Percentiles rank a stretch among this genome's conserved stretches.
These are phyloP conservation scores for Teratosphaeria zuluensis DNA, from an alignment of 2,329 filamentous ascomycete genomes.

Conservation along the genomic window DNA sequence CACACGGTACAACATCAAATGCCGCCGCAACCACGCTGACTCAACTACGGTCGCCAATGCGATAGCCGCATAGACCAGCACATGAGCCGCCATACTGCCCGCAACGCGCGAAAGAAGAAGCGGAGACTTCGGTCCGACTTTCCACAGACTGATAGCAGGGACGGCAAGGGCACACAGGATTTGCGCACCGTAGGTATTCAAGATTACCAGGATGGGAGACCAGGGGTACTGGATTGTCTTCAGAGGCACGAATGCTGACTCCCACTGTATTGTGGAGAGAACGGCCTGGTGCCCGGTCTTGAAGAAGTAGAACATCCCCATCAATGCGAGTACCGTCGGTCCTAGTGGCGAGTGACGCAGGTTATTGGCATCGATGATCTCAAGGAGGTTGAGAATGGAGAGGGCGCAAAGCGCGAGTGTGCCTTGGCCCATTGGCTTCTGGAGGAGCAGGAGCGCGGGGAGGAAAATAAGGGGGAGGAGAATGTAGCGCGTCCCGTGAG, in stretches of 20 bases:
- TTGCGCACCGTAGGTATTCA: constrained; percentile 86
- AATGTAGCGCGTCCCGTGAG: constrained; percentile 84
- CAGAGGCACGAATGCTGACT: constrained; percentile 83
- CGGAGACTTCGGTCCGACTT: constrained; percentile 62
- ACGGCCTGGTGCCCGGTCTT: constrained; percentile 94
- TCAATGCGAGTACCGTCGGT: constrained; percentile 72
- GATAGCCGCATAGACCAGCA: constrained; percentile 74
- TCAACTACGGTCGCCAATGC: constrained; percentile 80
- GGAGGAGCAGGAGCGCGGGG: constrained; percentile 65
- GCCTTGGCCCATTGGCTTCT: constrained; percentile 90
- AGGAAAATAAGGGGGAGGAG: constrained; percentile 72
- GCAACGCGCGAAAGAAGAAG: constrained; percentile 58
- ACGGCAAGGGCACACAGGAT: constrained; percentile 72
- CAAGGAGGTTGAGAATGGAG: constrained; percentile 72
- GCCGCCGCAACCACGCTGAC: constrained; percentile 76
- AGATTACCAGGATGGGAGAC: constrained; percentile 67
- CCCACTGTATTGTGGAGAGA: constrained; percentile 86
- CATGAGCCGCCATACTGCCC: constrained; percentile 62
- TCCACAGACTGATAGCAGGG: constrained; percentile 80
- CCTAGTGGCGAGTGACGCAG: constrained; percentile 64
- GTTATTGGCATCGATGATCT: constrained; percentile 53
- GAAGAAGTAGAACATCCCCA: constrained; percentile 93
- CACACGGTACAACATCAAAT: constrained; percentile 93
- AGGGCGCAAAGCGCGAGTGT: constrained; percentile 73
- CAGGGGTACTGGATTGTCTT: constrained; percentile 78